Conservation (phyloP, 2,329 filamentous ascomycete genomes). For the Byssothecium circinans region DNA sequence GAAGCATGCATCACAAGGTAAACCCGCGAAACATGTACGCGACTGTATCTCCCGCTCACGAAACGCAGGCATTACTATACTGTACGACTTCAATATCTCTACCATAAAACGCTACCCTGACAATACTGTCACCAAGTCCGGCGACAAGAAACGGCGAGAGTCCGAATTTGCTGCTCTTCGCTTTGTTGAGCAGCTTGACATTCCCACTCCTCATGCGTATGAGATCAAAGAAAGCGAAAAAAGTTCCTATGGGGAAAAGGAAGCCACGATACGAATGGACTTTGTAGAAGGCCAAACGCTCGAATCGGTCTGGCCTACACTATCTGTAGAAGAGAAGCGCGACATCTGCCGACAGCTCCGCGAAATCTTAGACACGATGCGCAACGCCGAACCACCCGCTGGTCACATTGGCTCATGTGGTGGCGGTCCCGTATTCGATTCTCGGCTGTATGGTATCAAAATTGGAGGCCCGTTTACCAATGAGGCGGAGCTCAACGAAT, state of each 20-base stretch:
- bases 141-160: neutral
- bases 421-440: slow-evolving; percentile 6
- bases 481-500: slow-evolving; percentile 7
- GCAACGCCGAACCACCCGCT: neutral
- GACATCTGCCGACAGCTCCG: slow-evolving; percentile 11
- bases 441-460: slow-evolving; percentile 2
- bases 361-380: slow-evolving; percentile 10
- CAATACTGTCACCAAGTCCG: slow-evolving; percentile 6
- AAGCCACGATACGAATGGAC: slow-evolving; percentile 12
- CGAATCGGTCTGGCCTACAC: slow-evolving; percentile 7
- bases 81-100: slow-evolving; percentile 4
- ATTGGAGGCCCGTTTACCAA: slow-evolving; percentile 7
- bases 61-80: neutral
- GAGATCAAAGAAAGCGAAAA: too few species aligned
- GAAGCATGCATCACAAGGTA: neutral
- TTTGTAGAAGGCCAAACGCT: slow-evolving; percentile 11
- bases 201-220: slow-evolving; percentile 9
- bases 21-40: neutral
- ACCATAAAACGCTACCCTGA: slow-evolving; percentile 1
- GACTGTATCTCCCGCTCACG: neutral
- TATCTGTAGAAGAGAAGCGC: slow-evolving; percentile 8
- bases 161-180: slow-evolving; percentile 1
- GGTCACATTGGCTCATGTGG: slow-evolving; percentile 11
- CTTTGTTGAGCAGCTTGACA: slow-evolving; percentile 2
- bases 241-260: too few species aligned